phyloP scores from a whole-genome alignment of 331 rosid species.

The Telfairia occidentalis region DNA sequence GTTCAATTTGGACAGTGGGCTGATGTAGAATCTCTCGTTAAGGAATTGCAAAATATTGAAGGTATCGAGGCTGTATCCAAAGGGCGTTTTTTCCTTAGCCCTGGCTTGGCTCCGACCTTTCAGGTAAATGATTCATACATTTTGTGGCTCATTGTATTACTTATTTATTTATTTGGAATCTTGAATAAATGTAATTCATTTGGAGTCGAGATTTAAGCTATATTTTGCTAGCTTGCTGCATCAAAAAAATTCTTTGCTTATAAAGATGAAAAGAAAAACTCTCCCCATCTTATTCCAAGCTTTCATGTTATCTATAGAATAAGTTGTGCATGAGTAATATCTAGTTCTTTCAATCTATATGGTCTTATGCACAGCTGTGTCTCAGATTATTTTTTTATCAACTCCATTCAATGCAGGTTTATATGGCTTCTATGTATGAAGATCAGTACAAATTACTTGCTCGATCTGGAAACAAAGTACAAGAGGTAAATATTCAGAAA shows the following conservation, averaged over 20 bases:
- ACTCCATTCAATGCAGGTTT: conserved; percentile 43
- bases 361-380: neutral
- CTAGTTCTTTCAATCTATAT: neutral
- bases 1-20: conserved; percentile 55
- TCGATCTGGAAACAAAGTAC: conserved; percentile 77
- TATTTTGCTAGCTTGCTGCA: neutral
- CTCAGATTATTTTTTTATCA: conserved; percentile 14
- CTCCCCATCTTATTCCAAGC: neutral
- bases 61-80: conserved; percentile 65
- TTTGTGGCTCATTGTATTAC: neutral
- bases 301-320: neutral
- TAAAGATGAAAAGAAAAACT: neutral
- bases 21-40: conserved; percentile 64
- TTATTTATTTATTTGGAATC: neutral
- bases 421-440: conserved; percentile 92
- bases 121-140: conserved; percentile 38
- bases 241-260: neutral
- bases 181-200: neutral
- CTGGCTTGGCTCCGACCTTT: conserved; percentile 92
- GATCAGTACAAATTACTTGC: conserved; percentile 90
- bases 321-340: neutral
- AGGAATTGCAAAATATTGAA: conserved; percentile 64
- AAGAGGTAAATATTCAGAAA: conserved; percentile 50
- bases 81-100: conserved; percentile 87
- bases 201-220: neutral